These are phyloP conservation scores for Alternaria sp. DNA, from an alignment of 2,329 filamentous ascomycete genomes.

Conservation along the genomic window DNA sequence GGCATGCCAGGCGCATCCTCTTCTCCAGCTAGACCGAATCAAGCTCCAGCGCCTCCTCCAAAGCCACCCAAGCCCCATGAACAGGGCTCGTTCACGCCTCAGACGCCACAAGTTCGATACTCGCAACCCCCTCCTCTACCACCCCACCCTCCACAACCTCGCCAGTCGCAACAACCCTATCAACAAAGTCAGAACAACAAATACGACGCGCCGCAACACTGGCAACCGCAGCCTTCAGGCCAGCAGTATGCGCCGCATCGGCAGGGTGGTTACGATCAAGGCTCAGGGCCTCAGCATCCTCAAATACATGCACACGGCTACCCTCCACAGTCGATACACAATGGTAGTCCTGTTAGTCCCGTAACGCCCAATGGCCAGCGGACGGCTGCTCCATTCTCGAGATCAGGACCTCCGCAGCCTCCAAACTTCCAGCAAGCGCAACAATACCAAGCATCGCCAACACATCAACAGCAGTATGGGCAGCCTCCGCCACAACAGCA, in stretches of 20 bases:
- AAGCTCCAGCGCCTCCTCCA: slow-evolving; percentile 54
- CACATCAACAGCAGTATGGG: slow-evolving; percentile 25
- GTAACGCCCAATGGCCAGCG: slow-evolving; percentile 44
- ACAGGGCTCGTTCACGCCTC: slow-evolving; percentile 35
- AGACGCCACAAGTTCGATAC: slow-evolving; percentile 39
- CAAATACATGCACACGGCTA: slow-evolving; percentile 40
- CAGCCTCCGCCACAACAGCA: slow-evolving; percentile 23
- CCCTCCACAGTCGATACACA: slow-evolving; percentile 32
- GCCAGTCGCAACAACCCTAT: slow-evolving; percentile 29
- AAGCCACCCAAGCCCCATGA: slow-evolving; percentile 57
- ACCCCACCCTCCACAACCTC: slow-evolving; percentile 44
- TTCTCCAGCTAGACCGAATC: slow-evolving; percentile 42
- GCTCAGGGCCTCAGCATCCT: slow-evolving; percentile 40
- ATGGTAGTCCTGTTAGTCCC: slow-evolving; percentile 51
- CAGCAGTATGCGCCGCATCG: slow-evolving; percentile 30
- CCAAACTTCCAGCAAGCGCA: slow-evolving; percentile 25
- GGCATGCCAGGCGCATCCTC: slow-evolving; percentile 47
- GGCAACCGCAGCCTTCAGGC: slow-evolving; percentile 28
- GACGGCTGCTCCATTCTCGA: slow-evolving; percentile 32
- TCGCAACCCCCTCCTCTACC: slow-evolving; percentile 46
- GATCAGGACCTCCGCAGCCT: slow-evolving; percentile 30
- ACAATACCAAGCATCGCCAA: slow-evolving; percentile 28
- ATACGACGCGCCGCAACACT: slow-evolving; percentile 30
- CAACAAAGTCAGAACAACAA: slow-evolving; percentile 32
- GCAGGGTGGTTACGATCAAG: slow-evolving; percentile 37